These are phyloP conservation scores for Pseudoneurospora amorphoporcata DNA, from an alignment of 495 filamentous ascomycete genomes.

Conservation along the genomic window DNA sequence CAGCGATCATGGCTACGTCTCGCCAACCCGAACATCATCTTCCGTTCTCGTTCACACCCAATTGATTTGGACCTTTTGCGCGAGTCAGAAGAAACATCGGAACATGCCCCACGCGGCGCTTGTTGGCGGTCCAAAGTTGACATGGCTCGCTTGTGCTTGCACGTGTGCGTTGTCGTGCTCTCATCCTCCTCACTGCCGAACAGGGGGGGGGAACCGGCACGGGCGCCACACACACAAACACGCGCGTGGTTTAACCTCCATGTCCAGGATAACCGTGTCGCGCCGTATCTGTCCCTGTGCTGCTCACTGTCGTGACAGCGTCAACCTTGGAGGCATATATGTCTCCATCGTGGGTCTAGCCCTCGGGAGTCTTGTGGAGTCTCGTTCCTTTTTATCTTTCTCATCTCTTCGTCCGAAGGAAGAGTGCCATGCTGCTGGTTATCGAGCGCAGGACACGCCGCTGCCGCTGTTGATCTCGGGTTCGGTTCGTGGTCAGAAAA, in stretches of 20 bases:
- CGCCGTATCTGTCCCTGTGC: not conserved
- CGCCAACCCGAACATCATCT: not conserved
- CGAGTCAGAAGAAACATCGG: not conserved
- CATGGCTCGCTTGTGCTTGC: not conserved
- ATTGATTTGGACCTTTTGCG: not conserved
- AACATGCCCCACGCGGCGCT: not conserved
- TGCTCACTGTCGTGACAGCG: constrained; percentile 13
- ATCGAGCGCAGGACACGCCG: constrained; percentile 1
- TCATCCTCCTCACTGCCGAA: not conserved
- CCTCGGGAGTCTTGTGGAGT: constrained; percentile 3
- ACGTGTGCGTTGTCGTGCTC: not conserved
- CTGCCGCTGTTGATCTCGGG: not conserved
- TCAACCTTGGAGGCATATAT: constrained; percentile 22
- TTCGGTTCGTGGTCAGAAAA: not conserved
- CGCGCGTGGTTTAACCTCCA: constrained; percentile 6
- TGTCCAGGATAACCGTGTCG: constrained; percentile 1
- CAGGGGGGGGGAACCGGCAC: not conserved
- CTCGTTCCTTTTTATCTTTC: not conserved
- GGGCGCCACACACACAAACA: not conserved
- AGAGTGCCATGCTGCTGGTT: constrained; percentile 5
- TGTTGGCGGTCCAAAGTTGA: not conserved
- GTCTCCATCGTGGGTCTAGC: constrained; percentile 17
- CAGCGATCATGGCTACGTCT: not conserved
- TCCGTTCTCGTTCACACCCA: not conserved
- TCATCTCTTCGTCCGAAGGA: constrained; percentile 8